Conservation (phyloP, 306 rosid genomes). For the Prunus mume region DNA sequence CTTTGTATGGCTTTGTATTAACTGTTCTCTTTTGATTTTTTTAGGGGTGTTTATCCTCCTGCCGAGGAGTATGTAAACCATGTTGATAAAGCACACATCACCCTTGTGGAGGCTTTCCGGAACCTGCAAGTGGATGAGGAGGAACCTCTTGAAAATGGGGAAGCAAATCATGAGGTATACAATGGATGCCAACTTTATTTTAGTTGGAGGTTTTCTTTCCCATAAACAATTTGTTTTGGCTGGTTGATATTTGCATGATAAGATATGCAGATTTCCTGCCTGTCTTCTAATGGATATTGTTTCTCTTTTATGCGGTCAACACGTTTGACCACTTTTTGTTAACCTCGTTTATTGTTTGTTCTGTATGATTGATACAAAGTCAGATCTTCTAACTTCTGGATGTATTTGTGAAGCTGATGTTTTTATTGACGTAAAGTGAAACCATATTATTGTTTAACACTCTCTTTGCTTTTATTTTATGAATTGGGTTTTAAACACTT, state of each 20-base stretch:
- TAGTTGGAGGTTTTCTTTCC: neutral
- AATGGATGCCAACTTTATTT: neutral
- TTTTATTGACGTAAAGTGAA: neutral
- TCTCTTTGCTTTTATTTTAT: constrained; percentile 14
- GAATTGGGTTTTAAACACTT: constrained; percentile 13
- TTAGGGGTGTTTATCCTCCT: constrained; percentile 69
- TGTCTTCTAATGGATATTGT: neutral
- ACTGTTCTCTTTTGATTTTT: constrained; percentile 18
- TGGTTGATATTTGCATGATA: neutral
- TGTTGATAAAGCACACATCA: constrained; percentile 55
- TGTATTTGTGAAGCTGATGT: neutral
- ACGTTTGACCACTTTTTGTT: neutral
- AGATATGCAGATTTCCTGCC: neutral
- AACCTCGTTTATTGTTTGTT: neutral
- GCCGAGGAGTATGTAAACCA: constrained; percentile 65
- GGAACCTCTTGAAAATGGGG: constrained; percentile 84
- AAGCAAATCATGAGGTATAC: constrained; percentile 64
- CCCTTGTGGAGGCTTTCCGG: constrained; percentile 91
- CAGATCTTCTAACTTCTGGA: neutral
- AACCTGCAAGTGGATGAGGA: constrained; percentile 69
- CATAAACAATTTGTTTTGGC: neutral
- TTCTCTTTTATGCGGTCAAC: neutral
- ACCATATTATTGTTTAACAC: neutral
- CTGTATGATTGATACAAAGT: neutral
- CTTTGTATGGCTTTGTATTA: constrained; percentile 7